Evolutionary conservation across 129 eudicot species (phyloP).

Genomic region (carrot (Daucus carota)): DNA sequence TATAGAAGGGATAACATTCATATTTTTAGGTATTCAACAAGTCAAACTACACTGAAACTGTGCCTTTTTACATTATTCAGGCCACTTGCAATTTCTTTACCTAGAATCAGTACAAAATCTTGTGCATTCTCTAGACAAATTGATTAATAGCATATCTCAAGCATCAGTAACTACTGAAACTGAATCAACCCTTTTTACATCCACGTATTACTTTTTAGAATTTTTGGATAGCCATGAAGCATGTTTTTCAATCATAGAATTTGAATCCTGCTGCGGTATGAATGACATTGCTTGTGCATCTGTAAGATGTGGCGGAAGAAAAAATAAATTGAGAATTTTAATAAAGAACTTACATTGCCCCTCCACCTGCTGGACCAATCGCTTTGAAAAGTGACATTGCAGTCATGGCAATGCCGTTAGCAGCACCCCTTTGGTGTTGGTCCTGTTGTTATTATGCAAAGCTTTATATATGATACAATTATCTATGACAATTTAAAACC

Average conservation of each 20-base stretch:
- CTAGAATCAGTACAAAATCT: not conserved
- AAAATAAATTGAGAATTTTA: not conserved
- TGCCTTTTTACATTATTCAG: not conserved
- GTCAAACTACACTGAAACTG: not conserved
- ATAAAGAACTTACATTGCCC: constrained; percentile 44
- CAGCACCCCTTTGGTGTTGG: constrained; percentile 90
- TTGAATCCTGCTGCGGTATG: not conserved
- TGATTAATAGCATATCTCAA: too few species aligned
- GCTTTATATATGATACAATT: not conserved
- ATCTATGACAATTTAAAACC: not conserved
- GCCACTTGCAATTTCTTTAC: not conserved
- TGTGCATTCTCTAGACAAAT: not conserved
- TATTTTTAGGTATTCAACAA: not conserved
- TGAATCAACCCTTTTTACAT: too few species aligned
- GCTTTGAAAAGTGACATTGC: constrained; percentile 54
- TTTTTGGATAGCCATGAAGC: not conserved
- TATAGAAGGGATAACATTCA: too few species aligned
- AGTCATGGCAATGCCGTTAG: constrained; percentile 64
- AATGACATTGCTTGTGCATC: not conserved
- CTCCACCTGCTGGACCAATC: constrained; percentile 53
- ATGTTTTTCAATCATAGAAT: not conserved
- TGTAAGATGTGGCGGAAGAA: not conserved
- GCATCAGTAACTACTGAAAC: too few species aligned
- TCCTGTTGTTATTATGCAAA: constrained; percentile 31
- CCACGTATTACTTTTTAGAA: too few species aligned